Evolutionary conservation across 73 alveolate genomes (phyloP), one percentile per base, ranked within the genome.

Genomic region (Stentor roeselii): DNA sequence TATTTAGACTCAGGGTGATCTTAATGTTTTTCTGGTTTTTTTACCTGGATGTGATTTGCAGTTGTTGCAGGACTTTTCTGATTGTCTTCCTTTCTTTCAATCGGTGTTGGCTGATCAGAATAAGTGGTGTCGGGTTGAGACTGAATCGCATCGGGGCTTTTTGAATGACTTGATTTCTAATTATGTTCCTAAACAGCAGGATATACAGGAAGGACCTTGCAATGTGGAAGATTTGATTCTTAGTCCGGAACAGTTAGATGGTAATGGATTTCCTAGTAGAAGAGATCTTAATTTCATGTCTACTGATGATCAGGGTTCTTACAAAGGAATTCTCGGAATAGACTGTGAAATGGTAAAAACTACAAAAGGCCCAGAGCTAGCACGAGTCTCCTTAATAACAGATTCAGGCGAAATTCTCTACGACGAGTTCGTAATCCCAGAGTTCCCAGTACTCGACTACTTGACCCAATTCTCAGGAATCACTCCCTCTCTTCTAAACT

Each of bases 301-400:
- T 11, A 50, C 67, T 11, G 6, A 6, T 11, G 6, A 6, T 50
- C 21, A 6, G 21, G 67, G 67, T 50, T 11, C 67, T 50, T 21
- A 50, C 21, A 50, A 50, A 50, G 67, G 67, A 82, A 82, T 89
- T 3, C 84, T 93, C 14, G 93, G 94, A 0, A 39, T 93, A 39
- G 98, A 93, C 90, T 93, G 98, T 74, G 98, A 93, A 78, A 93
- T 93, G 98, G 96, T 93, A 3, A 87, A 85, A 78, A 87, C 92
- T 0, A 83, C 80, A 38, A 34, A 75, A 36, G 83, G 90, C 1
- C 32, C 84, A 59, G 93, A 90, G 42, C 90, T 90, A 1, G 96
- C 98, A 1, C 82, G 98, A 80, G 91, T 92, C 15, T 84, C 96
- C 27, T 86, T 93, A 42, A 94, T 93, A 1, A 90, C 91, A 82